Conservation (phyloP, 225 moss, liverwort and hornwort genomes). For the Lunularia cruciata region DNA sequence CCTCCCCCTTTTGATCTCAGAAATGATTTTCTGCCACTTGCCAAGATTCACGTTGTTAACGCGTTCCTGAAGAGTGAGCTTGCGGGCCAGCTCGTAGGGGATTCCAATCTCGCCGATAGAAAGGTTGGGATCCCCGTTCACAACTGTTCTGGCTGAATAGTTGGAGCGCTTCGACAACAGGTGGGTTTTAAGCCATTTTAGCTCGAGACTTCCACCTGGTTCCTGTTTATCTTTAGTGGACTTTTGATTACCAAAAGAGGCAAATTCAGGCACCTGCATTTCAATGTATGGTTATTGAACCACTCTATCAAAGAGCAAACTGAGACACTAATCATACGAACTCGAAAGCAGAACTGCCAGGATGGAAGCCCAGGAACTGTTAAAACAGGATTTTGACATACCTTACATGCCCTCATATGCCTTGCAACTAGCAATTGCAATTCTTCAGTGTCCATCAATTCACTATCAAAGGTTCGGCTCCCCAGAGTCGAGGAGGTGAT, state of each 20-base stretch:
- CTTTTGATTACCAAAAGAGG: constrained; percentile 5
- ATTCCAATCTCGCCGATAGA: constrained; percentile 67
- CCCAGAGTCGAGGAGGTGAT: background rate
- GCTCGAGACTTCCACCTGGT: constrained; percentile 66
- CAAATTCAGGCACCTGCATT: constrained; percentile 23
- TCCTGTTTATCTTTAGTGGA: constrained; percentile 37
- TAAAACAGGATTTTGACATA: constrained; percentile 1
- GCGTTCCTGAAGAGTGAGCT: constrained; percentile 65
- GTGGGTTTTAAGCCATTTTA: constrained; percentile 65
- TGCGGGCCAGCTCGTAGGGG: constrained; percentile 59
- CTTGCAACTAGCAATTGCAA: constrained; percentile 43
- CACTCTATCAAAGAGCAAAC: too few relatives aligned
- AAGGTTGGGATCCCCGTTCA: constrained; percentile 79
- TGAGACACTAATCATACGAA: too few relatives aligned
- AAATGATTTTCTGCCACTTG: constrained; percentile 53
- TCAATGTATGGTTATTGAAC: too few relatives aligned
- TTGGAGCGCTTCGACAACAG: constrained; percentile 70
- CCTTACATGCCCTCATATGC: constrained; percentile 47
- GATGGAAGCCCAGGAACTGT: background rate
- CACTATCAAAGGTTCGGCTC: constrained; percentile 8
- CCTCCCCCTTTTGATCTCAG: constrained; percentile 27
- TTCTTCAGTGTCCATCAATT: constrained; percentile 18
- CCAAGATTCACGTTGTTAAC: constrained; percentile 48
- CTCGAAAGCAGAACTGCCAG: too few relatives aligned
- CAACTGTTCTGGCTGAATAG: constrained; percentile 56